A percentile compares a stretch with the other conserved stretches of the same genome.
Evolutionary conservation across 106 monocot genomes (phyloP).

Genomic region (Allium sativum): DNA sequence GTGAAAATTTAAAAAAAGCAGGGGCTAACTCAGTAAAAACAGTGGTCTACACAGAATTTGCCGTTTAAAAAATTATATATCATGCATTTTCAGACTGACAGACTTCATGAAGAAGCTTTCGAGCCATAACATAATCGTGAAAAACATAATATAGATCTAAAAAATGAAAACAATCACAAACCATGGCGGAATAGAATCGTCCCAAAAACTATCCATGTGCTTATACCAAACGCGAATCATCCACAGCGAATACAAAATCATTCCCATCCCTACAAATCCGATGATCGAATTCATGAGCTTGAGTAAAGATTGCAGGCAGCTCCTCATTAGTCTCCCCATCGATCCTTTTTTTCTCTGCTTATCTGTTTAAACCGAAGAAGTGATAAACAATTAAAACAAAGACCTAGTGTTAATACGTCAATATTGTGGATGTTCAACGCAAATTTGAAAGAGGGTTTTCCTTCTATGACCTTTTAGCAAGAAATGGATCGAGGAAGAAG

Average conservation of each 20-base stretch:
- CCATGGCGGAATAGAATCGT: slow-evolving; percentile 23
- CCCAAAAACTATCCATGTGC: slow-evolving; percentile 9
- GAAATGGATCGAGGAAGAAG: background rate
- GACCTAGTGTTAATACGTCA: background rate
- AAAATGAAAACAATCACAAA: slow-evolving; percentile 7
- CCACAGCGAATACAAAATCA: slow-evolving; percentile 43
- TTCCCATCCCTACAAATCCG: slow-evolving; percentile 25
- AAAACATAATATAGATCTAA: background rate
- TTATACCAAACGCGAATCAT: slow-evolving; percentile 36
- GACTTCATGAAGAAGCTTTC: no score
- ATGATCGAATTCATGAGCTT: slow-evolving; percentile 38
- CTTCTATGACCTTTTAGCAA: slow-evolving; percentile 1
- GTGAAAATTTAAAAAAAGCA: no score
- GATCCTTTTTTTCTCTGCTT: background rate
- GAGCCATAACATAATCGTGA: no score
- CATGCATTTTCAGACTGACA: no score
- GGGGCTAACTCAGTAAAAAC: no score
- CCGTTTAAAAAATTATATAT: no score
- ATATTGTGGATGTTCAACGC: background rate
- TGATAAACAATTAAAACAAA: background rate
- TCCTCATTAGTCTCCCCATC: slow-evolving; percentile 24
- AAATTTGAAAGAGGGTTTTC: background rate
- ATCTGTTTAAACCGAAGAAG: background rate
- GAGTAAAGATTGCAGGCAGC: slow-evolving; percentile 25
- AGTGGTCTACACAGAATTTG: no score